These are phyloP conservation scores for Globisporangium sylvaticum DNA, from an alignment of 352 stramenopile genomes.

Conservation along the genomic window DNA sequence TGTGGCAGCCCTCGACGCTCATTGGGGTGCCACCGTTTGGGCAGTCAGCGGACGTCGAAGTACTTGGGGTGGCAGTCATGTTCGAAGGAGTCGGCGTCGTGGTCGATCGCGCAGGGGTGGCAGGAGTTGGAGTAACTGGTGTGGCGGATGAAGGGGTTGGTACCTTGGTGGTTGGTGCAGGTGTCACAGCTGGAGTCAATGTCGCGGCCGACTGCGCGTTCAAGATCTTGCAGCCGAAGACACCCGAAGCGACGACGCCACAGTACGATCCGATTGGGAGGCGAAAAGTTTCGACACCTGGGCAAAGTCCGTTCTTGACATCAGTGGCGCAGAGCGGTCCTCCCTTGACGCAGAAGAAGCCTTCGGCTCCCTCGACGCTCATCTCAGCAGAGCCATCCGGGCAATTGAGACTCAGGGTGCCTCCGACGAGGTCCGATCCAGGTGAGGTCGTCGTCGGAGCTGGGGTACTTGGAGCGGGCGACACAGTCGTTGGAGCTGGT, in stretches of 20 bases:
- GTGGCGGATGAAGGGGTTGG: neutral
- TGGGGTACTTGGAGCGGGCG: neutral
- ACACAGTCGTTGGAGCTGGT: neutral
- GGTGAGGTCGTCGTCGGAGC: neutral
- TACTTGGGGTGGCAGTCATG: neutral
- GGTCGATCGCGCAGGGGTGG: slow-evolving; percentile 3
- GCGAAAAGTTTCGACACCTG: slow-evolving; percentile 8
- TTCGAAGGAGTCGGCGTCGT: neutral
- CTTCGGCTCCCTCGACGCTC: slow-evolving; percentile 19
- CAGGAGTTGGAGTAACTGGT: neutral
- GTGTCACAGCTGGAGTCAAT: neutral
- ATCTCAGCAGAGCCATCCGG: slow-evolving; percentile 1
- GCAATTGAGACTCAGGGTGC: neutral
- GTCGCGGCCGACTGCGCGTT: slow-evolving; percentile 1
- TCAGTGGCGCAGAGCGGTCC: slow-evolving; percentile 18
- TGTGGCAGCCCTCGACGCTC: slow-evolving; percentile 14
- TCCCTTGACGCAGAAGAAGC: slow-evolving; percentile 21
- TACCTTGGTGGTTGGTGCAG: neutral
- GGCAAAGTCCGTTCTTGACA: slow-evolving; percentile 18
- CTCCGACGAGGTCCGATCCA: neutral
- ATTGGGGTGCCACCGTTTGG: slow-evolving; percentile 6
- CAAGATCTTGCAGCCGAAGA: slow-evolving; percentile 21
- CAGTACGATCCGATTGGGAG: slow-evolving; percentile 20
- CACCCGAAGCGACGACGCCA: slow-evolving; percentile 13
- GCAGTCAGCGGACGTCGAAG: neutral